These are phyloP conservation scores for Suaeda aralocaspica DNA, from an alignment of 148 eudicot species.

Conservation along the genomic window DNA sequence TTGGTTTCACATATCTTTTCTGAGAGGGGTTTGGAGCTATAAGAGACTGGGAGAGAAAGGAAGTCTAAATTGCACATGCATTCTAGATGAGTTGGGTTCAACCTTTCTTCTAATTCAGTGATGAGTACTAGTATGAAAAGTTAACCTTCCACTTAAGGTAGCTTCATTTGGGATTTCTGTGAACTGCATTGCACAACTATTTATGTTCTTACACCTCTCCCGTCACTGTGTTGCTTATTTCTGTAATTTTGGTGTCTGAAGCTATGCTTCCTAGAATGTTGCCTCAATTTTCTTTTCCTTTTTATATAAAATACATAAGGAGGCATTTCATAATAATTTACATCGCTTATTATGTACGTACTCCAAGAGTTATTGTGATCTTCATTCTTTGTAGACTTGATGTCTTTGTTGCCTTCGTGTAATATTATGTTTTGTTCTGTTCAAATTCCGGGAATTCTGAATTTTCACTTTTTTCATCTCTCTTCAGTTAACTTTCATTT, in stretches of 20 bases:
- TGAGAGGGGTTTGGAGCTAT: background rate
- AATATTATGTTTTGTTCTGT: background rate
- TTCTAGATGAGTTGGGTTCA: background rate
- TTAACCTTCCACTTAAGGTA: background rate
- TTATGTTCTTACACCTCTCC: background rate
- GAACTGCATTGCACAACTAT: background rate
- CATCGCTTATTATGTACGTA: background rate
- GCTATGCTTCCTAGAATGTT: background rate
- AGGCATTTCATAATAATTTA: background rate
- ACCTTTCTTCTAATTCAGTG: background rate
- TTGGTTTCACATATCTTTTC: background rate
- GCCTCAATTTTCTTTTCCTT: background rate
- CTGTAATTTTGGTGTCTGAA: background rate
- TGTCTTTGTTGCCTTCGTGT: background rate
- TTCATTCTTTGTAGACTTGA: too few species aligned
- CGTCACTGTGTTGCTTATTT: background rate
- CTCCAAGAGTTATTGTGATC: background rate
- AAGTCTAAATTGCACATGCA: background rate
- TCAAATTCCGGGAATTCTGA: background rate
- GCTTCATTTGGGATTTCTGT: background rate
- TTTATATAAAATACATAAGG: background rate
- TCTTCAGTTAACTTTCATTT: conserved; percentile 1
- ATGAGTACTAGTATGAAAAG: background rate
- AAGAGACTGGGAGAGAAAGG: background rate
- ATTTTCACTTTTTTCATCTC: background rate